Evolutionary conservation across 495 filamentous ascomycete genomes (phyloP).

Genomic region (Chaetomidium leptoderma): DNA sequence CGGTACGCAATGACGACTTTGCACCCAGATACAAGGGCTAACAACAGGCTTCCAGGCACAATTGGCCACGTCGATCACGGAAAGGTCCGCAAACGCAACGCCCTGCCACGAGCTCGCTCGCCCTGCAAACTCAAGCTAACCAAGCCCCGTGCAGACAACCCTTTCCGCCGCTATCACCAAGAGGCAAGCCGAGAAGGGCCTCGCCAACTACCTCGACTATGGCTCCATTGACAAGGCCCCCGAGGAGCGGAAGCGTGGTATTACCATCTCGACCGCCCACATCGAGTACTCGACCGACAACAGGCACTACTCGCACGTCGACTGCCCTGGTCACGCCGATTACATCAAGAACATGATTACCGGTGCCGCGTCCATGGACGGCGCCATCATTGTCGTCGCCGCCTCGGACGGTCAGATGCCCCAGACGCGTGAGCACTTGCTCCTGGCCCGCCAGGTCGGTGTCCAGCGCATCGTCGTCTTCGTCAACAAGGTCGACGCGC

Average conservation of each 20-base stretch:
- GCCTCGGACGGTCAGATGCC: slow-evolving; percentile 99
- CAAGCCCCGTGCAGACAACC: slow-evolving; percentile 68
- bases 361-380: slow-evolving; percentile 94
- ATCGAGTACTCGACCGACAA: slow-evolving; percentile 92
- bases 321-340: slow-evolving; percentile 99
- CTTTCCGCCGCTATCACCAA: slow-evolving; percentile 98
- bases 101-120: neutral
- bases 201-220: slow-evolving; percentile 93
- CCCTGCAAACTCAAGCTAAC: slow-evolving; percentile 26
- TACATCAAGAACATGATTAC: slow-evolving; percentile 99
- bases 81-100: slow-evolving; percentile 59
- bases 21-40: slow-evolving; percentile 13
- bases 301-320: slow-evolving; percentile 98
- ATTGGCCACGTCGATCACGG: slow-evolving; percentile 99
- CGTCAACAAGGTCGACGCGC: slow-evolving; percentile 97
- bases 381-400: slow-evolving; percentile 96
- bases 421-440: slow-evolving; percentile 96
- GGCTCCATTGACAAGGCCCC: slow-evolving; percentile 97
- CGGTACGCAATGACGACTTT: slow-evolving; percentile 51
- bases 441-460: slow-evolving; percentile 96
- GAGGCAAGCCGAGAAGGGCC: slow-evolving; percentile 86
- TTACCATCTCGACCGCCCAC: slow-evolving; percentile 96
- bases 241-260: slow-evolving; percentile 98
- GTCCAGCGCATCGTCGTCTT: slow-evolving; percentile 97
- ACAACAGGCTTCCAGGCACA: slow-evolving; percentile 57